Base-by-base conservation (phyloP, 495 filamentous ascomycete genomes). In the Penicillium alfredii region DNA sequence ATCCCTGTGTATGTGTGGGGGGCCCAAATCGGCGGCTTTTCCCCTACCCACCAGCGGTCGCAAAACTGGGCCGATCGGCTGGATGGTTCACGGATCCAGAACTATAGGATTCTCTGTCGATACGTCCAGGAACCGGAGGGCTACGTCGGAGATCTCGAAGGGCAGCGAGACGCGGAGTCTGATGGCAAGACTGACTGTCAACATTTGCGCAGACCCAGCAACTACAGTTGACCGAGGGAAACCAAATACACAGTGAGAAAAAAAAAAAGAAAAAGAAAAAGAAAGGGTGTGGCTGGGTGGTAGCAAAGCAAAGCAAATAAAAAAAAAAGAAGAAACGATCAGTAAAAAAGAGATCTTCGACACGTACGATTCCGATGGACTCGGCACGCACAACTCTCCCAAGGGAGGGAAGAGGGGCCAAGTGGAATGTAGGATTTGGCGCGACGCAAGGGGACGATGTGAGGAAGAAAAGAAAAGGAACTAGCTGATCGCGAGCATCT, bases 351-450 rank as follows among this genome's bases (percentile, higher is more conserved):
- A 16, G 14, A 17, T 38, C 22, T 39, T 27, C 36, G 26, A 44
- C 20, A 55, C 52, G 40, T 53, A 56, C 49, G 38, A 46, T 53
- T n/a, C n/a, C n/a, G n/a, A n/a, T n/a, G n/a, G n/a, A n/a, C n/a
- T n/a, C n/a, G n/a, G n/a, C n/a, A n/a, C n/a, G n/a, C n/a, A n/a
- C n/a, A n/a, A n/a, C n/a, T n/a, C n/a, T n/a, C n/a, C n/a, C n/a
- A 25, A 25, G 29, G 30, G 23, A 27, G 33, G 25, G 20, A 28
- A 12, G 27, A 17, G 32, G 29, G 26, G 35, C 42, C 35, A 43
- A 42, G 42, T 53, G 37, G 35, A 40, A 12, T 25, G 18, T 26
- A 27, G 30, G 33, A 40, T 37, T 29, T 24, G 33, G 14, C 11
- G 21, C 25, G 44, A 51, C 40, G 51, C 49, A 53, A 55, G 49